phyloP scores from a whole-genome alignment of 495 filamentous ascomycete genomes.

The Aspergillus homomorphus region DNA sequence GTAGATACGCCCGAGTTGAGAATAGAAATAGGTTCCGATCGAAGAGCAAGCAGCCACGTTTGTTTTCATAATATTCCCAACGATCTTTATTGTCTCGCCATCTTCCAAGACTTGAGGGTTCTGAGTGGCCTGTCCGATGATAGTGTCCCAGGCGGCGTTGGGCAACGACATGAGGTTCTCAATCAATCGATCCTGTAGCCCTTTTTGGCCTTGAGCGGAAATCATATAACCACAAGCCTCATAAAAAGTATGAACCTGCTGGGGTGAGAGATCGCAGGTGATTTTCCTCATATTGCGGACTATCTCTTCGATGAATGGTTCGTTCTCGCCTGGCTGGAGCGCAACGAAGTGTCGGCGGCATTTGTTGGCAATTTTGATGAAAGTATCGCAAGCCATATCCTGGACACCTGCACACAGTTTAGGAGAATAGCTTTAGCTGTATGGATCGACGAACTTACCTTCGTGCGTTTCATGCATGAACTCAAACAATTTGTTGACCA shows the following conservation, averaged over 20 bases:
- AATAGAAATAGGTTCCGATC: slow-evolving; percentile 95
- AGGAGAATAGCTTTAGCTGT: slow-evolving; percentile 5
- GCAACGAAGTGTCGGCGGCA: slow-evolving; percentile 97
- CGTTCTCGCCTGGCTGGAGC: slow-evolving; percentile 86
- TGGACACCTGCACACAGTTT: slow-evolving; percentile 71
- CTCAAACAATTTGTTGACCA: slow-evolving; percentile 99
- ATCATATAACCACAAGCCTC: slow-evolving; percentile 99
- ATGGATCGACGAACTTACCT: slow-evolving; percentile 50
- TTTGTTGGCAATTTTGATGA: slow-evolving; percentile 99
- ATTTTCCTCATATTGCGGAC: slow-evolving; percentile 93
- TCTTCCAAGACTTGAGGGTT: slow-evolving; percentile 83
- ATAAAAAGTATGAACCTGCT: slow-evolving; percentile 98
- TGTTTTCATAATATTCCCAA: slow-evolving; percentile 99
- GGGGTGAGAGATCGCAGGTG: slow-evolving; percentile 88
- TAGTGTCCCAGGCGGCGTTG: slow-evolving; percentile 91
- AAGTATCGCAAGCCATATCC: slow-evolving; percentile 99
- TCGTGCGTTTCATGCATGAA: slow-evolving; percentile 99
- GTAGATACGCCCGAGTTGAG: slow-evolving; percentile 97
- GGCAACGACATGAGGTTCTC: slow-evolving; percentile 89
- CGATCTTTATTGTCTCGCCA: slow-evolving; percentile 90
- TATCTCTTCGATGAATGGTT: slow-evolving; percentile 98
- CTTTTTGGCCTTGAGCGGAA: slow-evolving; percentile 90
- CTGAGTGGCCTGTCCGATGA: slow-evolving; percentile 79
- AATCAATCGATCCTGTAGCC: slow-evolving; percentile 85
- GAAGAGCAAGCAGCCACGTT: slow-evolving; percentile 97